Percentiles rank a stretch among this genome's conserved stretches.
These are phyloP conservation scores for Leptodontidium sp. DNA, from an alignment of 2,329 filamentous ascomycete species.

Conservation along the genomic window DNA sequence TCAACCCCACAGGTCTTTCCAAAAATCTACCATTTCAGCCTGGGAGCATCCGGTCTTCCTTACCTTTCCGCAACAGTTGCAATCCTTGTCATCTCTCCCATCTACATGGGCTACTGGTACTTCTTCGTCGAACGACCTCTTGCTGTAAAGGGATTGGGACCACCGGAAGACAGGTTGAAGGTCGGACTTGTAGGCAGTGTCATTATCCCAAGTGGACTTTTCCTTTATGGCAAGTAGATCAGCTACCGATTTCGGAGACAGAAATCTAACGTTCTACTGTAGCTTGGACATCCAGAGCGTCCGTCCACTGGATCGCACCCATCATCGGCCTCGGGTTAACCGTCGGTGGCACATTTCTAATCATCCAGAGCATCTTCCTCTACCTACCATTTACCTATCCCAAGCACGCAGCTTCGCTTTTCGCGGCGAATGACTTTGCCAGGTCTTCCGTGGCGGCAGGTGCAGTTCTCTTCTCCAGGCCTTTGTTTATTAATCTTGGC, in stretches of 20 bases:
- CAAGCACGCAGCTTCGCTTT: constrained; percentile 63
- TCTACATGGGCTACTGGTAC: constrained; percentile 44
- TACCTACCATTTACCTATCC: constrained; percentile 63
- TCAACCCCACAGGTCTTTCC: constrained; percentile 70
- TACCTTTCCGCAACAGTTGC: constrained; percentile 65
- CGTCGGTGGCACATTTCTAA: constrained; percentile 55
- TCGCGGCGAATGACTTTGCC: constrained; percentile 50
- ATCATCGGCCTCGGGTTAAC: constrained; percentile 62
- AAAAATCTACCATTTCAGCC: constrained; percentile 63
- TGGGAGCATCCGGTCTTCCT: constrained; percentile 63
- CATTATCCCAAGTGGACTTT: constrained; percentile 62
- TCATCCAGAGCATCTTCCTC: constrained; percentile 64
- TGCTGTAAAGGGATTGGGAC: no score
- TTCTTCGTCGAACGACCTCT: not conserved
- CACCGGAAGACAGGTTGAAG: not conserved
- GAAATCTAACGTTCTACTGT: not conserved
- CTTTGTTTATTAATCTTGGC: constrained; percentile 65
- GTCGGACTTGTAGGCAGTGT: constrained; percentile 49
- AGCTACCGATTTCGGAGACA: not conserved
- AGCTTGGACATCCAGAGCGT: constrained; percentile 52
- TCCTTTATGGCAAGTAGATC: constrained; percentile 55
- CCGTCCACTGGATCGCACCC: constrained; percentile 62
- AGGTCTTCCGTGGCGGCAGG: constrained; percentile 54
- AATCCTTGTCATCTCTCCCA: constrained; percentile 56
- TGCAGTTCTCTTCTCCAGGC: constrained; percentile 64